Conservation (phyloP, 2,329 filamentous ascomycete species). For the Aspergillus ibericus region DNA sequence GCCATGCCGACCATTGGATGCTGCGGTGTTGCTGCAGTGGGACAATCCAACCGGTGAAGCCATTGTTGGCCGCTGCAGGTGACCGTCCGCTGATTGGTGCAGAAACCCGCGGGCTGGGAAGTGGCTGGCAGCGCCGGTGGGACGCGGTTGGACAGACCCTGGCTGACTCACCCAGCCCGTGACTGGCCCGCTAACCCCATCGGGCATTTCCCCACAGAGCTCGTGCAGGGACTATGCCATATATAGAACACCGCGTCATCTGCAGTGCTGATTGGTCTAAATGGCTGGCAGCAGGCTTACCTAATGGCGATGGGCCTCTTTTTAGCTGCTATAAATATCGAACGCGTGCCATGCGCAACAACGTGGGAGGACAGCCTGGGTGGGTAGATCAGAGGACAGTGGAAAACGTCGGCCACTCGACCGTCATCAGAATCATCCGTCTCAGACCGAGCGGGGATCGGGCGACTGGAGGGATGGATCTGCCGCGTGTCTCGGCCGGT, state of each 20-base stretch:
- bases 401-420: too few species aligned
- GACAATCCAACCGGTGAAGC: too few species aligned
- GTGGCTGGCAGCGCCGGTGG: background rate
- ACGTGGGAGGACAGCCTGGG: too few species aligned
- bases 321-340: background rate
- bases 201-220: background rate
- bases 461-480: background rate
- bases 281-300: background rate
- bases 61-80: background rate
- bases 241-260: constrained; percentile 1
- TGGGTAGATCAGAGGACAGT: too few species aligned
- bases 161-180: background rate
- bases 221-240: background rate
- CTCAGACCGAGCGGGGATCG: background rate
- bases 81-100: background rate
- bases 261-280: background rate
- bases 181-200: background rate
- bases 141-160: background rate
- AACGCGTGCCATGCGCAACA: background rate
- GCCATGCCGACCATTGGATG: too few species aligned
- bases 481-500: constrained; percentile 5
- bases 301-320: background rate
- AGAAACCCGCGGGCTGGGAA: background rate
- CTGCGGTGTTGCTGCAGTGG: too few species aligned
- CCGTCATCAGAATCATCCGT: too few species aligned